A percentile compares a stretch with the other conserved stretches of the same genome.
These are phyloP conservation scores for Spathaspora passalidarum DNA, from an alignment of 805 yeast genomes.

Conservation along the genomic window DNA sequence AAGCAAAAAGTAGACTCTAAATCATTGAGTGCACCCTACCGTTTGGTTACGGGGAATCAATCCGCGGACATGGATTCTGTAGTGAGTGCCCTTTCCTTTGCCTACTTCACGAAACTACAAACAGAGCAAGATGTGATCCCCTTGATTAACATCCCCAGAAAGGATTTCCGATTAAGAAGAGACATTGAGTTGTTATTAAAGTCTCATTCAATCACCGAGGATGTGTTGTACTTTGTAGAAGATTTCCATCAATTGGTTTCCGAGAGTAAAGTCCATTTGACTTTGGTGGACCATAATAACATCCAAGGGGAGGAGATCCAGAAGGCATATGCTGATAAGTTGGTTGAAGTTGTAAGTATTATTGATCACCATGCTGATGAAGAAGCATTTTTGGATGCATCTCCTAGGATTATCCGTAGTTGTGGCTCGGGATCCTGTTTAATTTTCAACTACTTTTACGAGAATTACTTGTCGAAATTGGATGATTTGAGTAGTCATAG, in stretches of 20 bases:
- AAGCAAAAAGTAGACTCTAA: slow-evolving; percentile 14
- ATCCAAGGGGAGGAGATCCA: slow-evolving; percentile 50
- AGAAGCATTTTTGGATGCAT: slow-evolving; percentile 41
- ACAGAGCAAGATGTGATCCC: slow-evolving; percentile 52
- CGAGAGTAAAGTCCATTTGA: slow-evolving; percentile 32
- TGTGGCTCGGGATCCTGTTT: slow-evolving; percentile 81
- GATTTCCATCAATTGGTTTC: slow-evolving; percentile 44
- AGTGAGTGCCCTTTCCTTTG: slow-evolving; percentile 67
- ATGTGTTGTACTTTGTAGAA: slow-evolving; percentile 60
- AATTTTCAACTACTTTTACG: slow-evolving; percentile 62
- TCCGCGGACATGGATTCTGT: slow-evolving; percentile 89
- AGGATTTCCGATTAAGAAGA: slow-evolving; percentile 65
- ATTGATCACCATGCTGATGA: slow-evolving; percentile 91
- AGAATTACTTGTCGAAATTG: slow-evolving; percentile 14
- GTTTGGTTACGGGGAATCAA: slow-evolving; percentile 75
- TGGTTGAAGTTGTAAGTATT: slow-evolving; percentile 46
- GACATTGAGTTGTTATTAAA: slow-evolving; percentile 62
- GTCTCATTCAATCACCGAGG: slow-evolving; percentile 43
- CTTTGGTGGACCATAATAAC: slow-evolving; percentile 81
- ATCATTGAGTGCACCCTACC: slow-evolving; percentile 15
- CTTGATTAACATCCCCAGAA: slow-evolving; percentile 64
- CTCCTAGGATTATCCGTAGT: slow-evolving; percentile 59
- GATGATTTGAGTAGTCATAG: slow-evolving; percentile 13
- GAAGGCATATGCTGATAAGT: slow-evolving; percentile 11
- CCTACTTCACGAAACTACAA: slow-evolving; percentile 49